Percentiles rank a stretch among this genome's conserved stretches.
Conservation (phyloP, 805 yeast species). For the Kregervanrija fluxuum region DNA sequence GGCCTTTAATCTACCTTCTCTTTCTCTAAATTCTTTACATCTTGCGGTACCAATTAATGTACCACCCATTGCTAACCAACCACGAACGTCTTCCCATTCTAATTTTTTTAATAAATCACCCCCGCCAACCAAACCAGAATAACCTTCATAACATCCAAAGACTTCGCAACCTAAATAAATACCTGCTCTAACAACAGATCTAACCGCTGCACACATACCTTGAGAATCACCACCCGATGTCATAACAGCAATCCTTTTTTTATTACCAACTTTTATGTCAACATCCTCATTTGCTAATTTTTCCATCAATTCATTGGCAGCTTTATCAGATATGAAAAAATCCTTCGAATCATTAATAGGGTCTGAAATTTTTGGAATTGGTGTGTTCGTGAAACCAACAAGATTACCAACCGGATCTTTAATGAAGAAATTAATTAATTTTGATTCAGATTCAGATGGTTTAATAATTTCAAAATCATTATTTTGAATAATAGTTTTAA, state of each 20-base stretch:
- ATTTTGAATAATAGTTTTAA: conserved; percentile 15
- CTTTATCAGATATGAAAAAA: conserved; percentile 7
- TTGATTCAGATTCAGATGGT: conserved; percentile 6
- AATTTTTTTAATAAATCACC: conserved; percentile 69
- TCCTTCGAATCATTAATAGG: conserved; percentile 4
- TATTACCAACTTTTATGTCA: not conserved
- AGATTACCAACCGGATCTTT: conserved; percentile 62
- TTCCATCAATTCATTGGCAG: conserved; percentile 1
- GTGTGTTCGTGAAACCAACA: conserved; percentile 46
- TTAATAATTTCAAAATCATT: conserved; percentile 15
- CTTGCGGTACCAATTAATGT: conserved; percentile 96
- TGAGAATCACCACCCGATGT: conserved; percentile 99
- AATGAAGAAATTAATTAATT: conserved; percentile 27
- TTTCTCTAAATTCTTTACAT: conserved; percentile 76
- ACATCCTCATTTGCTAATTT: not conserved
- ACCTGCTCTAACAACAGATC: conserved; percentile 93
- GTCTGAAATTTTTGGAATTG: conserved; percentile 10
- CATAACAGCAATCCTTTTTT: conserved; percentile 72
- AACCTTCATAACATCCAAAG: conserved; percentile 89
- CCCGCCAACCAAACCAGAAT: conserved; percentile 86
- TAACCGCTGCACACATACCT: conserved; percentile 95
- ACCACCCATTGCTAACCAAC: conserved; percentile 90
- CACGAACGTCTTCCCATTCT: conserved; percentile 93
- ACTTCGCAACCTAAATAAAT: conserved; percentile 84
- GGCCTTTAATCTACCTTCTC: conserved; percentile 76